Conservation (phyloP, 129 eudicot genomes). For the Flaveria robusta region DNA sequence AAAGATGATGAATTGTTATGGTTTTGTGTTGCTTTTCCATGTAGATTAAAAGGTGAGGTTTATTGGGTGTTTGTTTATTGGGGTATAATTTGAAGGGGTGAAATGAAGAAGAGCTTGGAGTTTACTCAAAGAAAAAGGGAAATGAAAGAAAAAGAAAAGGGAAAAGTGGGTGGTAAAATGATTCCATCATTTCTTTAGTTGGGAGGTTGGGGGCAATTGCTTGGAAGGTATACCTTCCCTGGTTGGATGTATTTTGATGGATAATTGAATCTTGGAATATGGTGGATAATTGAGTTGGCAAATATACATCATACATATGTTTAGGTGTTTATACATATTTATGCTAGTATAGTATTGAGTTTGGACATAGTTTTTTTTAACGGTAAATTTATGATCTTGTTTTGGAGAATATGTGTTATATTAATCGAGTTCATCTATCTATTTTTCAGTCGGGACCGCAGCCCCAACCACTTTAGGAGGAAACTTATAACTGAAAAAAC, state of each 20-base stretch:
- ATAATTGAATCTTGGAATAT: conserved; percentile 25
- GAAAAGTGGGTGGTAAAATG: conserved; percentile 38
- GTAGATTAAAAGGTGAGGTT: conserved; percentile 2
- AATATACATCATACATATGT: background rate
- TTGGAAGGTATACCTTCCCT: conserved; percentile 41
- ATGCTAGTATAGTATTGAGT: too few species aligned
- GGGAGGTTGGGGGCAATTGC: conserved; percentile 30
- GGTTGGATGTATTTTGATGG: conserved; percentile 25
- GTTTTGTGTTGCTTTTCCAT: conserved; percentile 53
- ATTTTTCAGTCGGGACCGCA: too few species aligned
- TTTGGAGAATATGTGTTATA: too few species aligned
- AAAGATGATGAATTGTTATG: conserved; percentile 24
- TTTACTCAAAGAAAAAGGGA: conserved; percentile 39
- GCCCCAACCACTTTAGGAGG: too few species aligned
- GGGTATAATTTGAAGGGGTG: background rate
- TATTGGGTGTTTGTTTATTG: conserved; percentile 1
- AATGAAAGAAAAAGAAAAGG: conserved; percentile 17
- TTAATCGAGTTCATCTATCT: too few species aligned
- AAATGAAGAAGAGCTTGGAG: conserved; percentile 37
- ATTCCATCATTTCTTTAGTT: conserved; percentile 31
- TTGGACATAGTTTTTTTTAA: too few species aligned
- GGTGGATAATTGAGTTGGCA: conserved; percentile 5
- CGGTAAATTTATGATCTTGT: too few species aligned
- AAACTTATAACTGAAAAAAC: too few species aligned
- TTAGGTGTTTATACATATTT: background rate